phyloP scores from a whole-genome alignment of 768 basidiomycete genomes.

The Hirschioporus abietinus region DNA sequence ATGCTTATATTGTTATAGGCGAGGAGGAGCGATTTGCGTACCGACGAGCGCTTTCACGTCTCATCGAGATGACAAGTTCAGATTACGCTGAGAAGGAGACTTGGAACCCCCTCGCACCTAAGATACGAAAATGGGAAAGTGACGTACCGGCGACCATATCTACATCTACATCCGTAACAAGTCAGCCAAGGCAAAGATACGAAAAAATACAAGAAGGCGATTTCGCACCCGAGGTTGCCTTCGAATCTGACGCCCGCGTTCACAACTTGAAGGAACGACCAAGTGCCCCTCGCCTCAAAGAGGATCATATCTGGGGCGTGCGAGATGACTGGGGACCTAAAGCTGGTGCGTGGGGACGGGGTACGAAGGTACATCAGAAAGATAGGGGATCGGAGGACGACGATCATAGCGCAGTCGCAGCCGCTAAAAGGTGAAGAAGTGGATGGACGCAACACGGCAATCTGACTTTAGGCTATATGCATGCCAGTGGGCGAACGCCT shows the following conservation, averaged over 20 bases:
- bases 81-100: slow-evolving; percentile 25
- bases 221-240: slow-evolving; percentile 22
- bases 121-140: slow-evolving; percentile 30
- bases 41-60: slow-evolving; percentile 54
- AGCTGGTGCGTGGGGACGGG: slow-evolving; percentile 19
- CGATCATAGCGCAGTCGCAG: slow-evolving; percentile 6
- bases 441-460: too few relatives aligned
- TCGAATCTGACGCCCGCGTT: slow-evolving; percentile 4
- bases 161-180: not conserved
- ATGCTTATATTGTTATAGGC: slow-evolving; percentile 24
- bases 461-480: too few relatives aligned
- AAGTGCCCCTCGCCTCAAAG: slow-evolving; percentile 28
- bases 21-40: slow-evolving; percentile 61
- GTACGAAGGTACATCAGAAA: slow-evolving; percentile 15
- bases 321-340: slow-evolving; percentile 31
- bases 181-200: not conserved
- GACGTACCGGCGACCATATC: not conserved
- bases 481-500: too few relatives aligned
- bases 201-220: slow-evolving; percentile 10
- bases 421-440: not conserved
- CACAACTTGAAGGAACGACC: slow-evolving; percentile 17
- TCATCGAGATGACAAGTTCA: slow-evolving; percentile 50
- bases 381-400: not conserved
- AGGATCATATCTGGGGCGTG: slow-evolving; percentile 35
- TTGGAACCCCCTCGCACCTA: slow-evolving; percentile 32